Evolutionary conservation across 345 rosid species (phyloP).

Genomic region (Syzygium oleosum): DNA sequence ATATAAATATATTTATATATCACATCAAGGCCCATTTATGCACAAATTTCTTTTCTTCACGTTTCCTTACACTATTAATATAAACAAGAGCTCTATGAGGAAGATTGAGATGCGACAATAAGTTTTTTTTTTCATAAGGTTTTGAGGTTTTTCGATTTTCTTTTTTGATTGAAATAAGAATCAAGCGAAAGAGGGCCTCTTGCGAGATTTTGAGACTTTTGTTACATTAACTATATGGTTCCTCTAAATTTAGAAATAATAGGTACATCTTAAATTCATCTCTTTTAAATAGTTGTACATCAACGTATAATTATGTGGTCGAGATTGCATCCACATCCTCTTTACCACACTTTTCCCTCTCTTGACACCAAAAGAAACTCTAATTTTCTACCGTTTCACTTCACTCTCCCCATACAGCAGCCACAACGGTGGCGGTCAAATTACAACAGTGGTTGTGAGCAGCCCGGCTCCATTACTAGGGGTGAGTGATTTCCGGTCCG

Average conservation of each 20-base stretch:
- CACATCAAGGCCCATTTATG: not conserved
- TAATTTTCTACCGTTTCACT: not conserved
- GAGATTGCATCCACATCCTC: too few species aligned
- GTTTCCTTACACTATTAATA: not conserved
- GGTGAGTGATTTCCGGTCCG: too few species aligned
- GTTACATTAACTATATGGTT: not conserved
- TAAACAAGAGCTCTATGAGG: not conserved
- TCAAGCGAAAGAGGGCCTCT: too few species aligned
- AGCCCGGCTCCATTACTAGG: too few species aligned
- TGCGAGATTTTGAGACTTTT: not conserved
- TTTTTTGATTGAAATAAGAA: not conserved
- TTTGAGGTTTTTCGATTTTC: not conserved
- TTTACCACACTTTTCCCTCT: too few species aligned
- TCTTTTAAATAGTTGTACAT: not conserved
- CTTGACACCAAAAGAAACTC: not conserved
- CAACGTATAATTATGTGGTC: not conserved
- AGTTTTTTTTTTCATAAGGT: not conserved
- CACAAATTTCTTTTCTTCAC: not conserved
- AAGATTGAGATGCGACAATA: not conserved
- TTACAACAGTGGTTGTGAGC: not conserved
- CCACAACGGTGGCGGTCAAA: not conserved
- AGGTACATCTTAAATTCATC: not conserved
- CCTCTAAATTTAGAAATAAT: not conserved
- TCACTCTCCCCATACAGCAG: not conserved
- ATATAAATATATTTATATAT: too few species aligned